phyloP scores from a whole-genome alignment of 2,329 filamentous ascomycete genomes.

The Myrmaecium sp. region DNA sequence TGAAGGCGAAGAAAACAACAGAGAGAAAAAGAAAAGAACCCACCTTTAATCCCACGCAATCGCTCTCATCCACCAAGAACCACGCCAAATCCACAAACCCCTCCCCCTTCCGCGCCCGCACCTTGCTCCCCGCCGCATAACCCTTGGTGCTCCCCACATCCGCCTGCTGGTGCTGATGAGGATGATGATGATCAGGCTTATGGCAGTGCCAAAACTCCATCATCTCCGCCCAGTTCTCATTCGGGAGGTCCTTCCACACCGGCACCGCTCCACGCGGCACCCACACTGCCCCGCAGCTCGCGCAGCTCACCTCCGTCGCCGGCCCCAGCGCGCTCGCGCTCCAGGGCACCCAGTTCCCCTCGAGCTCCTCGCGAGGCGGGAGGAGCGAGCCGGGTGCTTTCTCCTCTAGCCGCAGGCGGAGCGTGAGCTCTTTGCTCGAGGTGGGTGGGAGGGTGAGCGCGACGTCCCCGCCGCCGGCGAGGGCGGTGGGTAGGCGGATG shows the following conservation, averaged over 20 bases:
- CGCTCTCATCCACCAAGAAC: conserved; percentile 50
- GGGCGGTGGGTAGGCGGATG: conserved; percentile 29
- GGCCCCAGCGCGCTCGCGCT: conserved; percentile 19
- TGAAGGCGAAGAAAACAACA: conserved; percentile 4
- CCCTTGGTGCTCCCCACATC: conserved; percentile 35
- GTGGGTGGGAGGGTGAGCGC: conserved; percentile 33
- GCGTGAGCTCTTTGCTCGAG: conserved; percentile 32
- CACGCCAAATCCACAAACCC: conserved; percentile 71
- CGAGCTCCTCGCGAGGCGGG: too few species aligned
- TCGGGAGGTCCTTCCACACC: conserved; percentile 80
- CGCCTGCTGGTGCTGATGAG: conserved; percentile 30
- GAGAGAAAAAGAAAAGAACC: conserved; percentile 9
- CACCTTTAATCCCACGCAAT: conserved; percentile 41
- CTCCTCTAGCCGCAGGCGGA: conserved; percentile 36
- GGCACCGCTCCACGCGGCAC: conserved; percentile 7
- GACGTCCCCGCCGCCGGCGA: conserved; percentile 25
- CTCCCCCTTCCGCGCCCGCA: conserved; percentile 46
- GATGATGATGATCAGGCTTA: conserved; percentile 54
- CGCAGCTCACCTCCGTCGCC: conserved; percentile 11
- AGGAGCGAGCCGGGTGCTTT: conserved; percentile 7
- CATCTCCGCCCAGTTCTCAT: conserved; percentile 98
- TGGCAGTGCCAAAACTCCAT: conserved; percentile 99
- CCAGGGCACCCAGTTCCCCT: conserved; percentile 26
- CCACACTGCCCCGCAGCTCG: conserved; percentile 9
- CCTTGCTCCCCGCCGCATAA: conserved; percentile 66